phyloP scores from a whole-genome alignment of 2,329 filamentous ascomycete genomes.

The Xylariaceae sp. region DNA sequence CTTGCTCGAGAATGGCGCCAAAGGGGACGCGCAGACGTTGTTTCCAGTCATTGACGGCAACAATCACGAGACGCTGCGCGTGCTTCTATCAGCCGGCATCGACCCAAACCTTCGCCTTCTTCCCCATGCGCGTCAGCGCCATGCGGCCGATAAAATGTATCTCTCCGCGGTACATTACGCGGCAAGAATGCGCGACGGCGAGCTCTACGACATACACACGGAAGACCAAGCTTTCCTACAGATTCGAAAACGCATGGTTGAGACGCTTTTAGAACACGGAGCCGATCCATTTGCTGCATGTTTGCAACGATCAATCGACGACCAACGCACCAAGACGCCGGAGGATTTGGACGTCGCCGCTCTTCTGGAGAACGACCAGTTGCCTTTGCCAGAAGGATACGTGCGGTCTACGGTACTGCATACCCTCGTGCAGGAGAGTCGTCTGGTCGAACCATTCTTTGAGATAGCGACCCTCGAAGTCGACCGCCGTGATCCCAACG shows the following conservation, averaged over 20 bases:
- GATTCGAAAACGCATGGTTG: slow-evolving; percentile 1
- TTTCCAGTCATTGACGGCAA: slow-evolving; percentile 1
- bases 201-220: not conserved
- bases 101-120: slow-evolving; percentile 5
- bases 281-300: slow-evolving; percentile 7
- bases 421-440: slow-evolving; percentile 1
- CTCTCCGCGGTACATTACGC: not conserved
- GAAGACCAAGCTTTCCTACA: not conserved
- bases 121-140: not conserved
- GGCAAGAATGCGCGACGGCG: not conserved
- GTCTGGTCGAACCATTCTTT: slow-evolving; percentile 2
- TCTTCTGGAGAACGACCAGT: not conserved
- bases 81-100: slow-evolving; percentile 4
- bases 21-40: not conserved
- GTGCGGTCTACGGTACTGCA: slow-evolving; percentile 3
- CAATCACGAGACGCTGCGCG: not conserved
- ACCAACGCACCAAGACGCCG: not conserved
- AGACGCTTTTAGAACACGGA: slow-evolving; percentile 6
- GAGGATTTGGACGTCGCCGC: not conserved
- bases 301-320: not conserved
- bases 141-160: not conserved
- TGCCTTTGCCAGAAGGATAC: slow-evolving; percentile 1
- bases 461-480: not conserved
- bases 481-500: slow-evolving; percentile 1
- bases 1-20: slow-evolving; percentile 5